Base-by-base conservation (phyloP, 768 basidiomycete species). In the Tylopilus cervinicoccineus region DNA sequence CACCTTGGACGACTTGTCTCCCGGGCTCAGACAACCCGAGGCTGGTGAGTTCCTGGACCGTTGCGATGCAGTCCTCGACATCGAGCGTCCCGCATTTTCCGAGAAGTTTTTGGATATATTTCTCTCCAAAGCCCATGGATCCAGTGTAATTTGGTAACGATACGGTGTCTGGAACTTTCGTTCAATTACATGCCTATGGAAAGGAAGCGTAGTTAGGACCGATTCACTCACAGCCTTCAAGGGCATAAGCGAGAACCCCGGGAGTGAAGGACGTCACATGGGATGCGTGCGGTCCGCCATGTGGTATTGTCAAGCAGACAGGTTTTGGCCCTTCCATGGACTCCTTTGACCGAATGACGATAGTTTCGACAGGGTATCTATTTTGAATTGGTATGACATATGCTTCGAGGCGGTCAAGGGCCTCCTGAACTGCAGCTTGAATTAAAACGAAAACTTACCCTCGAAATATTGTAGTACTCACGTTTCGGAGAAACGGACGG, bases 71-170 rank as follows among this genome's bases (percentile, higher is more conserved):
- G 43, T 86, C 84, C 33, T 74, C 70, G 13, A 88, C 80, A 51
- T 88, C 86, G 9, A 85, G 71, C 1, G 72, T 66, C 12, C 86
- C 86, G 27, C 84, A 83, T 32, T 73, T 66, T 0, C 84, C 84
- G 0, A 81, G 51, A 12, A 88, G 65, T 3, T 66, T 67, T 41
- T 72, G 74, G 28, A 86, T 68, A n/a, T 73, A 74, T n/a, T 63
- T 69, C 51, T 88, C 79, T 0, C 86, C 86, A 47, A 72, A 86
- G 4, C 86, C 86, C 27, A 75, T 64, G 1, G 82, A 82, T 0
- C 86, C 86, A 0, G 79, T 81, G 59, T 88, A 88, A 61, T 86
- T 86, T 0, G 80, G 79, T 11, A 76, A 51, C 2, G 79, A 80
- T 7, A 86, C 48, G 0, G 78, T 81, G 55, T 83, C 86, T 81